Base-by-base conservation (phyloP, 345 rosid species). In the Pugionium dolabratum region DNA sequence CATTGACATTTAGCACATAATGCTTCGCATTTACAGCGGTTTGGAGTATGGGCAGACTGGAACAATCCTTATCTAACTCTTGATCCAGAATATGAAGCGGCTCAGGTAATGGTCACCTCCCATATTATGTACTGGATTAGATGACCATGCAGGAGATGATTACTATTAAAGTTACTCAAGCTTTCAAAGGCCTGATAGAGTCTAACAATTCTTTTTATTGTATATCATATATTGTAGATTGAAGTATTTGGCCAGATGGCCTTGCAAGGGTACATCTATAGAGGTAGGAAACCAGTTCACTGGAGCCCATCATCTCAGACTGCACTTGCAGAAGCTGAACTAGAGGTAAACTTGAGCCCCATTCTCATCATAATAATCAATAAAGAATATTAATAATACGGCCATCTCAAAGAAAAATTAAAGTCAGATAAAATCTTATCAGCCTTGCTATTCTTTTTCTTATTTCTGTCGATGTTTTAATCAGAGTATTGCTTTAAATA, bases 21-120 rank as follows among this genome's bases (percentile, higher is more conserved):
- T 33, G 29, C 35, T 36, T 65, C 62, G 67, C 72, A 32, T 56
- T 80, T 85, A 76, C 83, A 90, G 98, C 94, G 96, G 32, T 88
- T 71, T 84, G 98, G 98, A 76, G 83, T 93, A 48, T 93, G 98
- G 98, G 98, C 94, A 59, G 90, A 88, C 74, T 93, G 98, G 97
- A 79, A 72, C 54, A 80, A 78, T 74, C 85, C 90, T 72, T 93
- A 93, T 80, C 82, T 86, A 74, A 88, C 98, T 69, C 89, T 90
- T 33, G 90, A 93, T 86, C 97, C 97, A 54, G 88, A 83, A 62
- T 93, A 93, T 69, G 98, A 93, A 84, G 96, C 96, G 48, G 87
- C 90, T 42, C 97, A 93, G 97, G 97, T 93, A 86, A 75, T 72
- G 34, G 52, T 45, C 62, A 58, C 52, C 70, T 73, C 56, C 55